Conservation (phyloP, 2,329 filamentous ascomycete species). For the Penicillium sp. region DNA sequence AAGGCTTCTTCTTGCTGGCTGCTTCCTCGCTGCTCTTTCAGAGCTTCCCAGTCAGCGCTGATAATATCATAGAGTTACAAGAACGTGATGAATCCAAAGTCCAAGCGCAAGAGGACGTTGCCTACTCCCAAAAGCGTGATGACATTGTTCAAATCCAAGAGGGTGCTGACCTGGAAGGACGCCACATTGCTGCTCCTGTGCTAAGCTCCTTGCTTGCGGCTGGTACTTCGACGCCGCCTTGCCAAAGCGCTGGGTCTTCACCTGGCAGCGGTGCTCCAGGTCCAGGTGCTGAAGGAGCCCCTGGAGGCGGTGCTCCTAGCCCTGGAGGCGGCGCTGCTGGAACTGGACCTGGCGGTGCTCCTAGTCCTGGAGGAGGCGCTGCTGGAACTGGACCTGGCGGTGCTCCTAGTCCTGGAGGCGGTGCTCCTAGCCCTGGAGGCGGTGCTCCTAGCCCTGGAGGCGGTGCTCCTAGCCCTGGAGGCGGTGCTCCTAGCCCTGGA, state of each 20-base stretch:
- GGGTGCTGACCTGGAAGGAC: not conserved
- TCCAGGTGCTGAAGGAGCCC: too few relatives aligned
- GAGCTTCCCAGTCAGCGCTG: constrained; percentile 6
- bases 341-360: not conserved
- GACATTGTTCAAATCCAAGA: not conserved
- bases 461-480: too few relatives aligned
- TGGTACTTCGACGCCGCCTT: not conserved
- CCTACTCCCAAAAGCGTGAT: not conserved
- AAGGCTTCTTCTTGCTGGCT: constrained; percentile 15
- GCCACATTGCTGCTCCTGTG: constrained; percentile 1
- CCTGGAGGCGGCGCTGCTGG: not conserved
- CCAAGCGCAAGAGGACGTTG: not conserved
- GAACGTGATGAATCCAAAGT: not conserved
- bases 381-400: too few relatives aligned
- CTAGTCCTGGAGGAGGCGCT: not conserved
- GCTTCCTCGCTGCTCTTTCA: constrained; percentile 17
- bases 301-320: not conserved
- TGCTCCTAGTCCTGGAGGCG: too few relatives aligned
- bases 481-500: too few relatives aligned
- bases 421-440: too few relatives aligned
- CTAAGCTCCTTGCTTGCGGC: constrained; percentile 5
- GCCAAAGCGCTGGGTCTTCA: too few relatives aligned
- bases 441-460: not conserved
- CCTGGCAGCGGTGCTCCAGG: too few relatives aligned
- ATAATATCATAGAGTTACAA: constrained; percentile 1